Evolutionary conservation across 2,329 filamentous ascomycete species (phyloP).

Genomic region (Salinomyces thailandicus): DNA sequence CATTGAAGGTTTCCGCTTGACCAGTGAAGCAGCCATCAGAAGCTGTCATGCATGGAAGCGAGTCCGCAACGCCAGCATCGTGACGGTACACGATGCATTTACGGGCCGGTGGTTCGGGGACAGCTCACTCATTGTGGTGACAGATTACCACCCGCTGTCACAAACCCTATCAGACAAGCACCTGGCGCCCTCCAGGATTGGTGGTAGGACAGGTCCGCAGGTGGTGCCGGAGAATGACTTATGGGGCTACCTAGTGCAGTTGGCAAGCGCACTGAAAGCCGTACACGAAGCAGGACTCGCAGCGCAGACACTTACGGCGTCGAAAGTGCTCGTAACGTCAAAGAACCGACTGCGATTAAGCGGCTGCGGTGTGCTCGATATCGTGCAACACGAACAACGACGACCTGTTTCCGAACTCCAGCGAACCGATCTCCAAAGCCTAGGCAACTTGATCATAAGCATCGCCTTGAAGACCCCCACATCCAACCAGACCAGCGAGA

Average conservation of each 20-base stretch:
- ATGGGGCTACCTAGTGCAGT: constrained; percentile 88
- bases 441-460: constrained; percentile 75
- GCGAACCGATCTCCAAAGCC: constrained; percentile 73
- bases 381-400: constrained; percentile 68
- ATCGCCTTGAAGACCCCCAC: constrained; percentile 53
- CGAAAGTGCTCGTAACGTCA: constrained; percentile 80
- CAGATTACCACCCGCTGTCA: constrained; percentile 82
- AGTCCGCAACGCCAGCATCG: constrained; percentile 69
- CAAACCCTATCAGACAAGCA: constrained; percentile 84
- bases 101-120: constrained; percentile 89
- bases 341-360: constrained; percentile 84
- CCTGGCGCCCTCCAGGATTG: constrained; percentile 33
- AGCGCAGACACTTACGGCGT: constrained; percentile 73
- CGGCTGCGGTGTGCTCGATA: constrained; percentile 80
- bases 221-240: constrained; percentile 55
- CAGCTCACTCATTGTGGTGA: constrained; percentile 87
- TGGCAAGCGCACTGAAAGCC: constrained; percentile 74
- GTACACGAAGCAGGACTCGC: constrained; percentile 76
- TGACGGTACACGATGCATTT: constrained; percentile 83
- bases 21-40: constrained; percentile 78
- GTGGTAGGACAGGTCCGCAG: constrained; percentile 12
- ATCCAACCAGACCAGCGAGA: constrained; percentile 47
- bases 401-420: constrained; percentile 66
- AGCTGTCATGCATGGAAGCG: constrained; percentile 83
- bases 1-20: constrained; percentile 79